A percentile compares a stretch with the other conserved stretches of the same genome.
These are phyloP conservation scores for Pigoraptor vietnamica DNA, from an alignment of 78 protist species.

Conservation along the genomic window DNA sequence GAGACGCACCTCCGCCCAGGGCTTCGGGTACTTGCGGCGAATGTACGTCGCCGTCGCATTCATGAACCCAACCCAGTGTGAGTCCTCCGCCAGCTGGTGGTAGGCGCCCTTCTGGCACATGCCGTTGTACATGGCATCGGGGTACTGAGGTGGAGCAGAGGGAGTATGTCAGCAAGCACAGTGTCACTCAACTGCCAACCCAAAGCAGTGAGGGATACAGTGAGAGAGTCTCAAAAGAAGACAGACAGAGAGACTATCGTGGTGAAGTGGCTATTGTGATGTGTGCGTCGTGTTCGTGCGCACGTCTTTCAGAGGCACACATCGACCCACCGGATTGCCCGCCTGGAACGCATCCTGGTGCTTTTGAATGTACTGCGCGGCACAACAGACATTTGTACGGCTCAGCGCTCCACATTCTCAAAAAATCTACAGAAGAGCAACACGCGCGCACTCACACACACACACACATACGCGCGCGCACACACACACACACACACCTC, in stretches of 20 bases:
- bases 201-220: neutral
- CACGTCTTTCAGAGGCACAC: too few species aligned
- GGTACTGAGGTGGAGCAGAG: neutral
- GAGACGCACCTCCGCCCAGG: neutral
- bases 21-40: neutral
- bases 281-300: neutral
- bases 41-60: neutral
- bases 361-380: neutral
- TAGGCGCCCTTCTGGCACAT: neutral
- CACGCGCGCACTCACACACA: neutral
- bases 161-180: neutral
- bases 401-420: too few species aligned
- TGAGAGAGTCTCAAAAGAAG: too few species aligned
- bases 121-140: neutral
- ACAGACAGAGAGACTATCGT: too few species aligned
- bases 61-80: neutral
- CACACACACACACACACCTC: neutral
- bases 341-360: constrained; percentile 6
- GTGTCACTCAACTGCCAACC: neutral
- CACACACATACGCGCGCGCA: neutral
- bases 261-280: neutral
- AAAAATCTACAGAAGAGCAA: neutral
- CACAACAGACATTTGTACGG: too few species aligned
- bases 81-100: neutral
- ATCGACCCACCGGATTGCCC: neutral